Conservation (phyloP, 1,284 basidiomycete genomes). For the Pascua sp. region DNA sequence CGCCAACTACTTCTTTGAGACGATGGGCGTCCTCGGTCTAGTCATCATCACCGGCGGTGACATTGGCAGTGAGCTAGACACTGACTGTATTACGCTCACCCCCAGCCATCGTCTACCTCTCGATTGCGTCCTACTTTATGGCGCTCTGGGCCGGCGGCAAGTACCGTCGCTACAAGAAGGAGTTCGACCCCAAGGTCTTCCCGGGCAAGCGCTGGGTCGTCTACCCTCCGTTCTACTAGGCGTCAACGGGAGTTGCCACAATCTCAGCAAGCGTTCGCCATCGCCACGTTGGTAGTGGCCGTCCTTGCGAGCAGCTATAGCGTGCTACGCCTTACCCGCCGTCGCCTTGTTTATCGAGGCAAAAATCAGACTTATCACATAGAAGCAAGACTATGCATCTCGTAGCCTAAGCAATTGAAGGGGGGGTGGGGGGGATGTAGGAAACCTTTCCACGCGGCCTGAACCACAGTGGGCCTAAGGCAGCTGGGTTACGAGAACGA, state of each 20-base stretch:
- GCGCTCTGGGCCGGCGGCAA: slow-evolving; percentile 87
- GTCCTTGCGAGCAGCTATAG: no score
- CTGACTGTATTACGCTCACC: not conserved
- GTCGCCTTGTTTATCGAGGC: no score
- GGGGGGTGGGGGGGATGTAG: no score
- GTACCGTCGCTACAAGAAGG: slow-evolving; percentile 84
- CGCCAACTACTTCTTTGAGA: slow-evolving; percentile 96
- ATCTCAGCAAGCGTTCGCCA: not conserved
- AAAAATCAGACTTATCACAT: no score
- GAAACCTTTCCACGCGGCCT: no score
- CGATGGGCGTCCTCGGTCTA: slow-evolving; percentile 70
- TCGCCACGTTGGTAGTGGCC: no score
- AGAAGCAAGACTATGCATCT: no score
- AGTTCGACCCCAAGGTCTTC: slow-evolving; percentile 71
- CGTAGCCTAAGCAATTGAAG: no score
- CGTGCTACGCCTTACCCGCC: no score
- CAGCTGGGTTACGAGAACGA: no score
- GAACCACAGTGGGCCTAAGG: no score
- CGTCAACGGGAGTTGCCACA: not conserved
- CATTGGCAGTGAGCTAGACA: slow-evolving; percentile 63
- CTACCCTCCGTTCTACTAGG: slow-evolving; percentile 8
- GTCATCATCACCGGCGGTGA: slow-evolving; percentile 71
- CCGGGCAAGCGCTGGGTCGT: slow-evolving; percentile 43
- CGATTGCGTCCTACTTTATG: slow-evolving; percentile 71
- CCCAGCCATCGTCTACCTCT: slow-evolving; percentile 68